phyloP scores from a whole-genome alignment of 495 filamentous ascomycete species.

The Penicillium pulvis region DNA sequence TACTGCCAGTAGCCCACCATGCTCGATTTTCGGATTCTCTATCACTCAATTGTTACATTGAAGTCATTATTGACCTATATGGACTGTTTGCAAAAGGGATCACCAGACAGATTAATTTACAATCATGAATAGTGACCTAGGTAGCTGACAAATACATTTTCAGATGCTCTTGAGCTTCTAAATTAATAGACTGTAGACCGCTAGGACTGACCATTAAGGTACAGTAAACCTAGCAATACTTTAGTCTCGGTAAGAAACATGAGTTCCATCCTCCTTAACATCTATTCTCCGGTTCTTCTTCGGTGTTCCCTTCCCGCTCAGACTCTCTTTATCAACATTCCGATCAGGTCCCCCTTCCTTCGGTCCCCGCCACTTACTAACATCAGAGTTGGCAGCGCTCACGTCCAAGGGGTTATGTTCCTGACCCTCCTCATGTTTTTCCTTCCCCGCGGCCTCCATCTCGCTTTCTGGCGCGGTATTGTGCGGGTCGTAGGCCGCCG shows the following conservation, averaged over 20 bases:
- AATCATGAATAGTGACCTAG: too few species aligned
- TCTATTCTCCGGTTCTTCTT: slow-evolving; percentile 46
- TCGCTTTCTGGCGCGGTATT: slow-evolving; percentile 60
- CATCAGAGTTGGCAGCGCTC: slow-evolving; percentile 60
- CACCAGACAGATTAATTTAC: too few species aligned
- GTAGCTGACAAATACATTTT: too few species aligned
- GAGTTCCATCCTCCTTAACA: slow-evolving; percentile 33
- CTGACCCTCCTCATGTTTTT: slow-evolving; percentile 29
- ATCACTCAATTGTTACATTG: too few species aligned
- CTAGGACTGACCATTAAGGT: neutral
- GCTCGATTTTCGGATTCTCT: too few species aligned
- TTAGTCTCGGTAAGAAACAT: slow-evolving; percentile 28
- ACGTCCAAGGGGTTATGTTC: slow-evolving; percentile 56
- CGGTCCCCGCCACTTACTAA: slow-evolving; percentile 49
- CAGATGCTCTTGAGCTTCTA: too few species aligned
- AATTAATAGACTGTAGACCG: too few species aligned
- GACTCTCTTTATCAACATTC: slow-evolving; percentile 38
- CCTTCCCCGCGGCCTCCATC: slow-evolving; percentile 42
- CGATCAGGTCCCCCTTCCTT: slow-evolving; percentile 52
- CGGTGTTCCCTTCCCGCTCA: slow-evolving; percentile 50
- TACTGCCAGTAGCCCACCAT: too few species aligned
- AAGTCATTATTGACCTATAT: too few species aligned
- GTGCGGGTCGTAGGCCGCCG: slow-evolving; percentile 60
- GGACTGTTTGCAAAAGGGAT: too few species aligned
- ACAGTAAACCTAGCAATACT: neutral